A percentile compares a stretch with the other conserved stretches of the same genome.
Conservation (phyloP, 768 basidiomycete genomes). For the Lentinula raphanica region DNA sequence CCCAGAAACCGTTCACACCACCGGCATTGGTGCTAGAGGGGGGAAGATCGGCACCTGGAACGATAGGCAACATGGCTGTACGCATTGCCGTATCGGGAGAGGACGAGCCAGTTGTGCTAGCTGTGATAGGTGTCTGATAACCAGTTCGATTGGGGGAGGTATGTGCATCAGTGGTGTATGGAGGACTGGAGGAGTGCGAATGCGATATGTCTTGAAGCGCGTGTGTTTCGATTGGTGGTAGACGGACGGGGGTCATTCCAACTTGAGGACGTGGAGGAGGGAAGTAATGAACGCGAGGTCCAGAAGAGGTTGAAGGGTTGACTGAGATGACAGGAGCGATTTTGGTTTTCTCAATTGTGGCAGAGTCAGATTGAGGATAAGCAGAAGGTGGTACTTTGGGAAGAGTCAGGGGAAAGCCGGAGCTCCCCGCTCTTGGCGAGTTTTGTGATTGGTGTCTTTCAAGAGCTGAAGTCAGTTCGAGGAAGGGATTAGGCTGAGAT, state of each 20-base stretch:
- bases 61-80: background rate
- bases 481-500: conserved; percentile 2
- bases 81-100: conserved; percentile 1
- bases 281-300: conserved; percentile 1
- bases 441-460: conserved; percentile 4
- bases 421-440: background rate
- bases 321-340: background rate
- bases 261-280: background rate
- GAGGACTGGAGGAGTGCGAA: background rate
- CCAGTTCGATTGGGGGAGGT: no score
- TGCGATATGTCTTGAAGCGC: background rate
- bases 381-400: background rate
- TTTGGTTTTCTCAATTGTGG: background rate
- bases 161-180: background rate
- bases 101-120: background rate
- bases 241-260: background rate
- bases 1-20: background rate
- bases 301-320: background rate
- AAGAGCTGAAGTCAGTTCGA: conserved; percentile 1
- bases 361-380: background rate
- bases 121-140: background rate
- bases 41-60: background rate
- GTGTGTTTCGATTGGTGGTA: background rate
- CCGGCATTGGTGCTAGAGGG: background rate
- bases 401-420: background rate